Evolutionary conservation across 164 flowering plant genomes (phyloP).

Genomic region (Umbilicus rupestris): DNA sequence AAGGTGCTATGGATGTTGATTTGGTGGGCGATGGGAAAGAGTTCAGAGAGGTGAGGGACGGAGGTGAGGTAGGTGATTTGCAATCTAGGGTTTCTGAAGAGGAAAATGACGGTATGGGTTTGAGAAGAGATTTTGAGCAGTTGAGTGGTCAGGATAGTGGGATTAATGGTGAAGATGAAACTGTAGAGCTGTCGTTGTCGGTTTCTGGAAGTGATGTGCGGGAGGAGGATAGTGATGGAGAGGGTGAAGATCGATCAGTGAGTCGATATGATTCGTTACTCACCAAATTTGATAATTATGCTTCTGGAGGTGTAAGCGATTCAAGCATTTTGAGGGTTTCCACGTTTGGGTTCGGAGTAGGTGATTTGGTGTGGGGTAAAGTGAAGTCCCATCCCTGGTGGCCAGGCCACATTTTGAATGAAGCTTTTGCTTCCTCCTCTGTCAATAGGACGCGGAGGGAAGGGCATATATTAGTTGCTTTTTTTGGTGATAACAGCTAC

Average conservation of each 20-base stretch:
- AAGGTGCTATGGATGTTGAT: conserved; percentile 1
- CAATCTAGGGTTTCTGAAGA: conserved; percentile 10
- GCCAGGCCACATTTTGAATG: conserved; percentile 85
- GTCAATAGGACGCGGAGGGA: conserved; percentile 55
- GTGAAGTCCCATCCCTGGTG: conserved; percentile 99
- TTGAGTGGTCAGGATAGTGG: conserved; percentile 14
- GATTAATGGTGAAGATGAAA: conserved; percentile 12
- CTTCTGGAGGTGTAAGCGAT: conserved; percentile 19
- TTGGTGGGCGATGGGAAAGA: conserved; percentile 11
- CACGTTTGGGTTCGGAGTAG: conserved; percentile 37
- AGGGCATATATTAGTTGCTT: conserved; percentile 85
- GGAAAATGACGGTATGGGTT: too few species aligned
- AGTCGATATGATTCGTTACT: conserved; percentile 26
- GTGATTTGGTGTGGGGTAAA: conserved; percentile 96
- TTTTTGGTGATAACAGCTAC: conserved; percentile 95
- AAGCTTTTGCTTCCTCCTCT: conserved; percentile 59
- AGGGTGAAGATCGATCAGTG: conserved; percentile 7
- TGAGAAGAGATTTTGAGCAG: conserved; percentile 9
- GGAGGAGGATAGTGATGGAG: conserved; percentile 9
- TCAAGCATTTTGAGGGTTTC: conserved; percentile 24
- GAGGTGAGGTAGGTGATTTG: conserved; percentile 5
- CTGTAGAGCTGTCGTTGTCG: conserved; percentile 6
- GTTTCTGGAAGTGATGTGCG: conserved; percentile 6
- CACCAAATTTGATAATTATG: conserved; percentile 43
- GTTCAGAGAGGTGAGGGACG: conserved; percentile 3